Base-by-base conservation (phyloP, 805 yeast species). In the Lipomyces mesembrius region DNA sequence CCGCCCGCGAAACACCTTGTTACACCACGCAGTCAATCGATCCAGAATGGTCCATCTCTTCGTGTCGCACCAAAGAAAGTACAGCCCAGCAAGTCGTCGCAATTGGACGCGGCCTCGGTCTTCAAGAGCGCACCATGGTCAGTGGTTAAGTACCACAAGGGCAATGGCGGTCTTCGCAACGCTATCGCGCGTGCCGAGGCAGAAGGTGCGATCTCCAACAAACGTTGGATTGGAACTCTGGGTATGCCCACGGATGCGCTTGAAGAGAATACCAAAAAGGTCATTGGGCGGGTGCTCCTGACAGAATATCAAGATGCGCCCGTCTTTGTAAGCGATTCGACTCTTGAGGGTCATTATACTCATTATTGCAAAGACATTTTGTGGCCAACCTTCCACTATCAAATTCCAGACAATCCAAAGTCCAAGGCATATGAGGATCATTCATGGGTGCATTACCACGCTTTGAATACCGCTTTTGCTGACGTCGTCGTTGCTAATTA, bases 311-410 rank as follows among this genome's bases (percentile, higher is more conserved):
- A 85, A 65, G 85, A 88, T 53, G 84, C 83, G 66, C 86, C 92
- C 0, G 90, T 92, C 1, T 86, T 85, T 66, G 87, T 94, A 2
- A 85, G 85, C 71, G 98, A 95, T 77, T 78, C 85, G 37, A 87
- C 92, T 0, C 91, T 92, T 73, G 90, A 89, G 74, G 98, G 98
- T 25, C 97, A 93, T 75, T 95, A 95, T 77, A 87, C 87, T 65
- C 90, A 91, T 61, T 95, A 90, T 77, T 94, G 98, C 77, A 95
- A 95, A 78, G 96, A 93, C 74, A 91, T 95, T 52, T 80, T 95
- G 68, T 95, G 98, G 98, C 99, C 99, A 39, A 91, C 97, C 1
- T 83, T 95, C 70, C 91, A 87, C 69, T 95, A 95, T 76, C 97
- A 94, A 77, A 91, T 94, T 51, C 98, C 98, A 0, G 98, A 95